Evolutionary conservation across 202 grass and related monocot species (phyloP), one percentile per base, ranked within the genome.

Genomic region (Zoysia matrella): DNA sequence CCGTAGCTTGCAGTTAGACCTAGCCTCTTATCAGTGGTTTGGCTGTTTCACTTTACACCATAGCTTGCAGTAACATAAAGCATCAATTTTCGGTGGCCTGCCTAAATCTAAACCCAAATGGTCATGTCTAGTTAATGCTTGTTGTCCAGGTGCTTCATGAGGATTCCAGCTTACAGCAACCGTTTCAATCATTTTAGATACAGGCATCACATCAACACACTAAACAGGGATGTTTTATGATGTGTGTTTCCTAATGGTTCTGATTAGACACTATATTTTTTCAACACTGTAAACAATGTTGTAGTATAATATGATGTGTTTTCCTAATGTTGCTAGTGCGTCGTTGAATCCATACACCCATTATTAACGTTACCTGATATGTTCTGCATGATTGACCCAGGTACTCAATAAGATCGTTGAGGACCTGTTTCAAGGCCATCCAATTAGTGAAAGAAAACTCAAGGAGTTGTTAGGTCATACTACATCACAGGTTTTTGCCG

Each of bases 321-420:
- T 30, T 30, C 22, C 22, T 30, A 30, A 30, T 30, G 22, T 30
- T 30, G 22, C 22, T 30, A 30, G 22, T 30, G 22, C 22, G 22
- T 30, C 22, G 22, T 30, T 30, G 22, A 30, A 30, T 30, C 22
- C 22, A 6, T 47, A 47, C 61, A 1, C 10, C 57, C 13, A 57
- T 7, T 8, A 42, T 67, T 43, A 6, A 56, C 74, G 47, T 71
- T 49, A 50, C 10, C 72, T 71, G 22, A 55, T 76, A 51, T 40
- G 5, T 65, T 41, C 6, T 62, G 4, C 64, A 6, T 55, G 39
- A 13, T 65, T 22, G 41, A 80, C 22, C 11, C 76, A 98, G 95
- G 92, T 98, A 77, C 95, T 98, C 85, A 98, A 98, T 85, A 98
- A 93, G 85, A 98, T 98, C 60, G 74, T 93, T 80, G 92, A 98